Evolutionary conservation across 2,329 filamentous ascomycete genomes (phyloP).

Genomic region (Bipolaris oryzae): DNA sequence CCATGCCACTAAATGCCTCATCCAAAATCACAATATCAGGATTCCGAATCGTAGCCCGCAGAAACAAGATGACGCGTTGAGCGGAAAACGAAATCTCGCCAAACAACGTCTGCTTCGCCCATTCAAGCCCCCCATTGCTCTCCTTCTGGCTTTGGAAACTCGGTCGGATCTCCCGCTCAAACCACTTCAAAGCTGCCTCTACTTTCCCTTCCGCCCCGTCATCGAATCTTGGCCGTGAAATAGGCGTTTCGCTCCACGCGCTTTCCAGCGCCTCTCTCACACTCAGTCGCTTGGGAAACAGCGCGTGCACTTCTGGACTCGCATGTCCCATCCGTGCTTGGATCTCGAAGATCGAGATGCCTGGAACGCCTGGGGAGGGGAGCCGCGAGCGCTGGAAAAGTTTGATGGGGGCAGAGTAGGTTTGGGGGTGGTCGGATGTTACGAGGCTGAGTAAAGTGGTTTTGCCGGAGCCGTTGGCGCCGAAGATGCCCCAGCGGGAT

Average conservation of each 20-base stretch:
- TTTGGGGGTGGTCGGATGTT: slow-evolving; percentile 93
- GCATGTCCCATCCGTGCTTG: slow-evolving; percentile 90
- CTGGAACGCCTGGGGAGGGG: slow-evolving; percentile 71
- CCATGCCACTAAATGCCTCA: slow-evolving; percentile 59
- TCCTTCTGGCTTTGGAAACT: slow-evolving; percentile 9
- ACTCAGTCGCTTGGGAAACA: slow-evolving; percentile 80
- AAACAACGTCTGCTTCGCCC: slow-evolving; percentile 72
- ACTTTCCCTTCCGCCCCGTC: slow-evolving; percentile 64
- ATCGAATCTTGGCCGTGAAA: slow-evolving; percentile 70
- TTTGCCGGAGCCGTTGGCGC: slow-evolving; percentile 93
- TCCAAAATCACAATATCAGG: slow-evolving; percentile 59
- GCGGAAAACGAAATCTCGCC: slow-evolving; percentile 78
- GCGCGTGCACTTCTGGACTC: slow-evolving; percentile 90
- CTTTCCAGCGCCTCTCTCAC: slow-evolving; percentile 79
- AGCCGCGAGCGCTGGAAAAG: slow-evolving; percentile 84
- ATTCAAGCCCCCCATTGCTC: slow-evolving; percentile 52
- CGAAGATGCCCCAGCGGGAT: slow-evolving; percentile 90
- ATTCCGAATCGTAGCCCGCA: slow-evolving; percentile 58
- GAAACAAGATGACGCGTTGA: slow-evolving; percentile 83
- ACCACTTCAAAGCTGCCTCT: slow-evolving; percentile 75
- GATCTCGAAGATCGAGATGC: slow-evolving; percentile 90
- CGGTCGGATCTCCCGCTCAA: slow-evolving; percentile 77
- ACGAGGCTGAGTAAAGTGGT: slow-evolving; percentile 92
- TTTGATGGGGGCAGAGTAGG: slow-evolving; percentile 85
- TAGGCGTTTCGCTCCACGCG: slow-evolving; percentile 89